These are phyloP conservation scores for Phytophthora melonis DNA, from an alignment of 352 stramenopile genomes.

Conservation along the genomic window DNA sequence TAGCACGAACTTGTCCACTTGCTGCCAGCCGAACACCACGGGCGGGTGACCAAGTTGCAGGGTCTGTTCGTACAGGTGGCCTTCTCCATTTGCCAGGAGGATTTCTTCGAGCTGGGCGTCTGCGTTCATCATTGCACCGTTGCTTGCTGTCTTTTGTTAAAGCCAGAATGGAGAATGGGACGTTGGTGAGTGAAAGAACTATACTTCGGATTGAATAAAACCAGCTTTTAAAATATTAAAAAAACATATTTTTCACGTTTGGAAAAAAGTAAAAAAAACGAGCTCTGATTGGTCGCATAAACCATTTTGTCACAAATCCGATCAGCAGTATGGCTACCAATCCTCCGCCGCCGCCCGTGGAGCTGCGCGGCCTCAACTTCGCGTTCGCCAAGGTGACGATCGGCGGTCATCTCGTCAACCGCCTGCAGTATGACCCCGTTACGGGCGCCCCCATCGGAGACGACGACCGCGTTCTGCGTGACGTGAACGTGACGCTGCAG, in stretches of 20 bases:
- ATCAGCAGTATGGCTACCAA: constrained; percentile 17
- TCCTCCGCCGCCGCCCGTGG: constrained; percentile 44
- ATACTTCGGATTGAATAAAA: no score
- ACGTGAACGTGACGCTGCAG: constrained; percentile 88
- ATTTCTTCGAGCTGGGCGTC: constrained; percentile 37
- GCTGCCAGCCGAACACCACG: constrained; percentile 22
- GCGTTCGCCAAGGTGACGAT: constrained; percentile 80
- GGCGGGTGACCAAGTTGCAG: constrained; percentile 22
- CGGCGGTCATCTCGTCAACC: constrained; percentile 66
- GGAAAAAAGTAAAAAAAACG: no score
- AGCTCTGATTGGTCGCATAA: no score
- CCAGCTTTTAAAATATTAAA: no score
- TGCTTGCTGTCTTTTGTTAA: no score
- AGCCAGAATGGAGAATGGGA: no score
- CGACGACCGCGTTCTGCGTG: constrained; percentile 85
- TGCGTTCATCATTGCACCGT: constrained; percentile 23
- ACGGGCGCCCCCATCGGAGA: constrained; percentile 11
- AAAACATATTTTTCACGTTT: no score
- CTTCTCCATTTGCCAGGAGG: constrained; percentile 23
- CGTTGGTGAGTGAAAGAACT: no score
- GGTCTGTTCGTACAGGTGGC: constrained; percentile 10
- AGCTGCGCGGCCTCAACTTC: constrained; percentile 73
- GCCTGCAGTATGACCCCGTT: constrained; percentile 56
- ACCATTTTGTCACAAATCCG: not conserved
- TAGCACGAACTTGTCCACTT: constrained; percentile 22